phyloP scores from a whole-genome alignment of 1,284 basidiomycete species.

The Exobasidium rhododendri region DNA sequence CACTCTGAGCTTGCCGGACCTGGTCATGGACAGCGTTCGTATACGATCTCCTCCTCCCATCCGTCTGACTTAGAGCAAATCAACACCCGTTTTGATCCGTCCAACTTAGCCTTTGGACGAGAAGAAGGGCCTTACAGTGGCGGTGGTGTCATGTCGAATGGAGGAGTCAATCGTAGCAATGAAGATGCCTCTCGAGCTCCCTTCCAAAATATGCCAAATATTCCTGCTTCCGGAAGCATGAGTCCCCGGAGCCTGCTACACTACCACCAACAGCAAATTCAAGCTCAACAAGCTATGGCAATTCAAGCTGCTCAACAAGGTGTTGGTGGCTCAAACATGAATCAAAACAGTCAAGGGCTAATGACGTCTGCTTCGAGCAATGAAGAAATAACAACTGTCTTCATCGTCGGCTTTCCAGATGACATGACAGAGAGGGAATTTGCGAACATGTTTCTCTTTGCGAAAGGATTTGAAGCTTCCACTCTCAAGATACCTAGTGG shows the following conservation, averaged over 20 bases:
- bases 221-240: slow-evolving; percentile 29
- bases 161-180: background rate
- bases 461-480: slow-evolving; percentile 90
- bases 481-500: slow-evolving; percentile 94
- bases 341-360: background rate
- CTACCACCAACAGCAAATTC: slow-evolving; percentile 41
- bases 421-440: slow-evolving; percentile 99
- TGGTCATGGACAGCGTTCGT: background rate
- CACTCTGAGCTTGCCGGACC: background rate
- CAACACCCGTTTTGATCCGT: slow-evolving; percentile 10
- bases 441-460: slow-evolving; percentile 98
- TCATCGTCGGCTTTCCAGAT: slow-evolving; percentile 97
- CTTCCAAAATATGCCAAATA: slow-evolving; percentile 14
- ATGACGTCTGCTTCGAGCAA: slow-evolving; percentile 10
- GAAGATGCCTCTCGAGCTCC: background rate
- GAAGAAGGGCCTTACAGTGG: slow-evolving; percentile 17
- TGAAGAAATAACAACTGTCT: slow-evolving; percentile 95
- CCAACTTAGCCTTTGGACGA: background rate
- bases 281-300: slow-evolving; percentile 24
- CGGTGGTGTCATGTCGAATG: slow-evolving; percentile 10
- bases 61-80: background rate
- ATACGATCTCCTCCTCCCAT: background rate
- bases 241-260: slow-evolving; percentile 46
- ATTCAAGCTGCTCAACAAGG: slow-evolving; percentile 29
- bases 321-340: background rate